These are phyloP conservation scores for Rhynchosporium agropyri DNA, from an alignment of 2,329 filamentous ascomycete genomes.

Conservation along the genomic window DNA sequence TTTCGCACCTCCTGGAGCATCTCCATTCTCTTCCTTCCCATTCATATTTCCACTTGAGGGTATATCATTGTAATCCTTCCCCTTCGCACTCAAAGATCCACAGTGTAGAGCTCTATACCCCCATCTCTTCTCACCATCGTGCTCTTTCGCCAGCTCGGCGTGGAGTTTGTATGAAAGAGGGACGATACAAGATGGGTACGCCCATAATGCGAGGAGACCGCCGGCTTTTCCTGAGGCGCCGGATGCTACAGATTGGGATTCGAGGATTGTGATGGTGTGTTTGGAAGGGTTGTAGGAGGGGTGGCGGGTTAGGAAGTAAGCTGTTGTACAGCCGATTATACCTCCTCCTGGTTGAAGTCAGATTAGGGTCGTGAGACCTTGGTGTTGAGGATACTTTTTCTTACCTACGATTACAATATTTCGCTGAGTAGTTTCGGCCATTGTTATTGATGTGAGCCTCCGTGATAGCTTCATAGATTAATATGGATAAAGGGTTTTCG, in stretches of 20 bases:
- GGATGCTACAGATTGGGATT: conserved; percentile 83
- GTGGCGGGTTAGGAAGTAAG: conserved; percentile 89
- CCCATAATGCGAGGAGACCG: conserved; percentile 87
- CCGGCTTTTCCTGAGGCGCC: conserved; percentile 95
- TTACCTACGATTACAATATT: conserved; percentile 43
- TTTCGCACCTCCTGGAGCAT: conserved; percentile 23
- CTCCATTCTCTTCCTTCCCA: background rate
- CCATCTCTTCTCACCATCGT: conserved; percentile 78
- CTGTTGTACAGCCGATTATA: conserved; percentile 88
- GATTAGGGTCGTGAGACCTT: background rate
- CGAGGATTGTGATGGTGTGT: conserved; percentile 82
- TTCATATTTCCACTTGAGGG: background rate
- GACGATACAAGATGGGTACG: conserved; percentile 82
- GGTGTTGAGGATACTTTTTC: background rate
- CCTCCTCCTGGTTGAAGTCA: conserved; percentile 61
- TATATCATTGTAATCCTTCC: conserved; percentile 24
- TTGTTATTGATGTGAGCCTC: conserved; percentile 14
- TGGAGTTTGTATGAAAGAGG: conserved; percentile 85
- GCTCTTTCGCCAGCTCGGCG: conserved; percentile 79
- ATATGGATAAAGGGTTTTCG: background rate
- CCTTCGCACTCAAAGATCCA: conserved; percentile 49
- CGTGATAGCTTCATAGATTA: conserved; percentile 7
- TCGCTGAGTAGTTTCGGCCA: conserved; percentile 26
- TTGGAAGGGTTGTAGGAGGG: conserved; percentile 73
- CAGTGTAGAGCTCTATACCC: conserved; percentile 82